Evolutionary conservation across 768 basidiomycete genomes (phyloP).

Genomic region (Tylopilus sp.): DNA sequence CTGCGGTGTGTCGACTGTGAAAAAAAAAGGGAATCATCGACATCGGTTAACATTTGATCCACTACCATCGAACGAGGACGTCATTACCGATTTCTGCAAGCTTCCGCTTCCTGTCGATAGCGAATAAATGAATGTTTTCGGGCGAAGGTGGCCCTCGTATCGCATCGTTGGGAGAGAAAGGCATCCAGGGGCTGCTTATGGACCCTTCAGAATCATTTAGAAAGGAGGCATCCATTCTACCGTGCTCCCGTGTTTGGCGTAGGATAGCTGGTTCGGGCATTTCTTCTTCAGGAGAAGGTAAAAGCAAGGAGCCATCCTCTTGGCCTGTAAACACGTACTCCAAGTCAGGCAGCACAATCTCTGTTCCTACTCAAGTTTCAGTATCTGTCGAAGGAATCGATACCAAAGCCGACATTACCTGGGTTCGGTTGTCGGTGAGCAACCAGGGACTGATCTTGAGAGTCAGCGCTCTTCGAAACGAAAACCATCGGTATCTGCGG

Average conservation of each 20-base stretch:
- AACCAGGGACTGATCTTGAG: background rate
- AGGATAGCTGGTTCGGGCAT: constrained; percentile 6
- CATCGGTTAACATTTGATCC: background rate
- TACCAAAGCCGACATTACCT: constrained; percentile 3
- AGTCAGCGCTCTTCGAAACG: constrained; percentile 15
- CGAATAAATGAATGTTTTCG: background rate
- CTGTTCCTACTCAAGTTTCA: background rate
- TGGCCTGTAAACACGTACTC: background rate
- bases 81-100: constrained; percentile 4
- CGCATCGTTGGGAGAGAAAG: background rate
- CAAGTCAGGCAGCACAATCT: background rate
- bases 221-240: constrained; percentile 1
- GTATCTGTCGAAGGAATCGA: background rate
- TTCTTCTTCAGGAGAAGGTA: constrained; percentile 1
- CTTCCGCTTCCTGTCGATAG: constrained; percentile 12
- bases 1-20: constrained; percentile 15
- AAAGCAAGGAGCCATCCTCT: constrained; percentile 11
- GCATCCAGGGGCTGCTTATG: background rate
- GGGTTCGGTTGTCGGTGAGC: constrained; percentile 8
- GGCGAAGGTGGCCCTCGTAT: background rate
- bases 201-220: constrained; percentile 1
- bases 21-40: constrained; percentile 7
- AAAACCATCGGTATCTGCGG: constrained; percentile 10
- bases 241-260: constrained; percentile 18
- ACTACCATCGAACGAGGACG: background rate